Conservation (phyloP, 441 rosid species). For the California macrophylla region DNA sequence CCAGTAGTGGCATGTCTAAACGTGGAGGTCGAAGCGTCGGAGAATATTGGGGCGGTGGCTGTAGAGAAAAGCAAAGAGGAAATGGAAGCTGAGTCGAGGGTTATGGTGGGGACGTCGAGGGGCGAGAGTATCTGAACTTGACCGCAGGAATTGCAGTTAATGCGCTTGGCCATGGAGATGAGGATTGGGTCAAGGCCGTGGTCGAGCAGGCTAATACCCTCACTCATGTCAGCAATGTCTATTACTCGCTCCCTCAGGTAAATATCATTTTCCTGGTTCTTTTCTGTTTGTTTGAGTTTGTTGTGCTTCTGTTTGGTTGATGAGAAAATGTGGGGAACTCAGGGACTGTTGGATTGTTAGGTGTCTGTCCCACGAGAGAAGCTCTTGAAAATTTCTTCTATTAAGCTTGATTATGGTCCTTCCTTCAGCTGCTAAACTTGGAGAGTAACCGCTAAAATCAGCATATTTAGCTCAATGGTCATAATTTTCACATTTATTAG, state of each 20-base stretch:
- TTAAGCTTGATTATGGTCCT: not conserved
- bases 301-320: not conserved
- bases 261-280: not conserved
- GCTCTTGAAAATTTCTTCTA: constrained; percentile 6
- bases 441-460: not conserved
- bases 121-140: constrained; percentile 64
- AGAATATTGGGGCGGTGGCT: not conserved
- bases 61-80: constrained; percentile 26
- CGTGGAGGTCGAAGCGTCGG: constrained; percentile 15
- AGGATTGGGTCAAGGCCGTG: constrained; percentile 47
- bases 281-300: not conserved
- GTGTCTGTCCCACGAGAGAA: not conserved
- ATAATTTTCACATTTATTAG: not conserved
- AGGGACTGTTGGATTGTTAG: not conserved
- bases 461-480: not conserved
- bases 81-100: constrained; percentile 37
- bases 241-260: constrained; percentile 50
- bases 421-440: too few species aligned
- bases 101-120: constrained; percentile 62
- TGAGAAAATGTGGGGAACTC: not conserved
- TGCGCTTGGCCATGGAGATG: constrained; percentile 58
- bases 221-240: constrained; percentile 47
- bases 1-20: not conserved
- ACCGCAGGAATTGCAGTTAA: constrained; percentile 72
- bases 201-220: constrained; percentile 38